Percentiles rank a stretch among this genome's conserved stretches.
Conservation (phyloP, 768 basidiomycete genomes). For the Mrakia hoshinonis region DNA sequence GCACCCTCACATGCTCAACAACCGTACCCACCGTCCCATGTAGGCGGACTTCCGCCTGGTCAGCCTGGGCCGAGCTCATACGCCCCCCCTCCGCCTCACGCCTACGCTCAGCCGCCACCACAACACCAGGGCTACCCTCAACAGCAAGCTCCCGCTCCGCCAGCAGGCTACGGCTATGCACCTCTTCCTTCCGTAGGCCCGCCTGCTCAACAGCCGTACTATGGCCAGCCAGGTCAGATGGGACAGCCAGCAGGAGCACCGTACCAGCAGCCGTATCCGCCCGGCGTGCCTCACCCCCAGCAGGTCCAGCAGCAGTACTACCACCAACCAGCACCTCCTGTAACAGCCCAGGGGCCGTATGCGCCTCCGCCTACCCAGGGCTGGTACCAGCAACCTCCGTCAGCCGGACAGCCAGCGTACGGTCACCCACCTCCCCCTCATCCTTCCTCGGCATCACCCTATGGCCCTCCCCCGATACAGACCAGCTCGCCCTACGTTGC, state of each 20-base stretch:
- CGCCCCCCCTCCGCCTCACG: no score
- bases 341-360: background rate
- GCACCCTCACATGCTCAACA: no score
- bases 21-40: no score
- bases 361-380: background rate
- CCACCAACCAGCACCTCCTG: background rate
- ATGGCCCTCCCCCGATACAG: background rate
- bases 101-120: no score
- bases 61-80: no score
- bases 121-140: background rate
- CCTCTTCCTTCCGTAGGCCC: background rate
- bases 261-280: background rate
- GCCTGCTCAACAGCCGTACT: background rate
- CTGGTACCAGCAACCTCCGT: no score
- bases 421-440: no score
- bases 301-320: conserved; percentile 5
- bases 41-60: no score
- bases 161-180: background rate
- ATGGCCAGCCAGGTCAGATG: background rate
- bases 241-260: background rate
- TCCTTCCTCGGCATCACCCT: background rate
- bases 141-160: background rate
- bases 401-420: no score
- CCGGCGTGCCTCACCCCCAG: background rate
- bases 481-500: background rate